Evolutionary conservation across 2,329 filamentous ascomycete genomes (phyloP).

Genomic region (Clonostachys sp.): DNA sequence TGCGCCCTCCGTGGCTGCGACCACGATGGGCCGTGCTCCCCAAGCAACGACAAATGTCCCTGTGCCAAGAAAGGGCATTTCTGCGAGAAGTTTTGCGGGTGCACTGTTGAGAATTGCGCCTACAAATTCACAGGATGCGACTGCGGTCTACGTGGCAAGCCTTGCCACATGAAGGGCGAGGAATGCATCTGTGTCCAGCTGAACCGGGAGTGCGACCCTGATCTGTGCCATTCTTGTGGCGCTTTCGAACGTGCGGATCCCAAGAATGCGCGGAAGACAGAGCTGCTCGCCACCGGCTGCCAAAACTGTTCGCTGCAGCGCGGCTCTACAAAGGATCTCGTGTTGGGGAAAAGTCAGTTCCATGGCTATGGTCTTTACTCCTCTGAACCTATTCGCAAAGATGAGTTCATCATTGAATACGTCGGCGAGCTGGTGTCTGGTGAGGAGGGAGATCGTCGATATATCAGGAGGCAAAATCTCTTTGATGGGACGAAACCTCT

Average conservation of each 20-base stretch:
- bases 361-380: slow-evolving; percentile 73
- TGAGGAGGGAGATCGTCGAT: slow-evolving; percentile 65
- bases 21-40: slow-evolving; percentile 64
- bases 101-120: slow-evolving; percentile 52
- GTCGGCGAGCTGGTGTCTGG: slow-evolving; percentile 71
- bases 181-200: slow-evolving; percentile 68
- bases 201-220: slow-evolving; percentile 76
- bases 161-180: slow-evolving; percentile 52
- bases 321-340: slow-evolving; percentile 57
- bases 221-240: slow-evolving; percentile 68
- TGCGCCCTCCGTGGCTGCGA: slow-evolving; percentile 37
- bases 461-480: slow-evolving; percentile 53
- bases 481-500: slow-evolving; percentile 51
- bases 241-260: slow-evolving; percentile 66
- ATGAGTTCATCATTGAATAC: slow-evolving; percentile 79
- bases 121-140: slow-evolving; percentile 64
- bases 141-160: slow-evolving; percentile 49
- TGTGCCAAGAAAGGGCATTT: slow-evolving; percentile 59
- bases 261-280: slow-evolving; percentile 55
- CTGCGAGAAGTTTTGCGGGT: slow-evolving; percentile 71
- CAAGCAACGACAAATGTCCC: slow-evolving; percentile 43
- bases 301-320: slow-evolving; percentile 71
- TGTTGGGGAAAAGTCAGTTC: slow-evolving; percentile 67
- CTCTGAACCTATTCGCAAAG: slow-evolving; percentile 59
- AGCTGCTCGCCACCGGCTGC: slow-evolving; percentile 55